A percentile compares a stretch with the other conserved stretches of the same genome.
Evolutionary conservation across 2,329 filamentous ascomycete species (phyloP).

Genomic region (Colletotrichum sp.): DNA sequence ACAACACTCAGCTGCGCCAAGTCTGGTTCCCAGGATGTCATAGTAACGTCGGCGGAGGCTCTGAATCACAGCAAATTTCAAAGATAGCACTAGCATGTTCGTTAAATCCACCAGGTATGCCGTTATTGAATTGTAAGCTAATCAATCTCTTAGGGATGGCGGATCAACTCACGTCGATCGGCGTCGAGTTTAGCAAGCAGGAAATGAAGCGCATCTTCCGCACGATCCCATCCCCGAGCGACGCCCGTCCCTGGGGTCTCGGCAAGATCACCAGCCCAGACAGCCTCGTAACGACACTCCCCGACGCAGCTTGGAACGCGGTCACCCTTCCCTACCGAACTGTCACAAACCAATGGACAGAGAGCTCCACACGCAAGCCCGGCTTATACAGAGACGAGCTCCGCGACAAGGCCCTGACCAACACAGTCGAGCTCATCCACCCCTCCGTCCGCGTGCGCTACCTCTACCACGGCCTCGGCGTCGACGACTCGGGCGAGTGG

Average conservation of each 20-base stretch:
- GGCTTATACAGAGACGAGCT: conserved; percentile 26
- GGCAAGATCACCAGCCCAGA: conserved; percentile 24
- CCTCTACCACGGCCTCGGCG: conserved; percentile 30
- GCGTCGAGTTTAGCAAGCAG: conserved; percentile 26
- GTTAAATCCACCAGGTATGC: background rate
- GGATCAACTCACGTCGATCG: conserved; percentile 26
- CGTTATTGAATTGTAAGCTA: background rate
- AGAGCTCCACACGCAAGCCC: conserved; percentile 22
- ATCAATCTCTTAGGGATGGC: conserved; percentile 21
- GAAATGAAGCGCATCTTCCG: conserved; percentile 26
- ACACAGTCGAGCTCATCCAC: conserved; percentile 32
- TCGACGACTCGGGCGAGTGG: conserved; percentile 32
- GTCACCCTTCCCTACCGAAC: background rate
- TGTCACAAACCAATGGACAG: background rate
- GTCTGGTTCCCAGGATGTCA: conserved; percentile 65
- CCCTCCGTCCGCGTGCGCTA: conserved; percentile 35
- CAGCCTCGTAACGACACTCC: background rate
- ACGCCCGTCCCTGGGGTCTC: conserved; percentile 21
- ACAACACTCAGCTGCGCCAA: conserved; percentile 24
- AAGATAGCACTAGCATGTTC: conserved; percentile 27
- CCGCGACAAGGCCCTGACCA: background rate
- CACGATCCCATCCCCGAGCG: background rate
- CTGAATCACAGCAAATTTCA: conserved; percentile 34
- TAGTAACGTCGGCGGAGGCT: conserved; percentile 65
- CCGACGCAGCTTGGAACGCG: background rate